These are phyloP conservation scores for Singerocomus rubriflavus DNA, from an alignment of 1,284 basidiomycete species.

Conservation along the genomic window DNA sequence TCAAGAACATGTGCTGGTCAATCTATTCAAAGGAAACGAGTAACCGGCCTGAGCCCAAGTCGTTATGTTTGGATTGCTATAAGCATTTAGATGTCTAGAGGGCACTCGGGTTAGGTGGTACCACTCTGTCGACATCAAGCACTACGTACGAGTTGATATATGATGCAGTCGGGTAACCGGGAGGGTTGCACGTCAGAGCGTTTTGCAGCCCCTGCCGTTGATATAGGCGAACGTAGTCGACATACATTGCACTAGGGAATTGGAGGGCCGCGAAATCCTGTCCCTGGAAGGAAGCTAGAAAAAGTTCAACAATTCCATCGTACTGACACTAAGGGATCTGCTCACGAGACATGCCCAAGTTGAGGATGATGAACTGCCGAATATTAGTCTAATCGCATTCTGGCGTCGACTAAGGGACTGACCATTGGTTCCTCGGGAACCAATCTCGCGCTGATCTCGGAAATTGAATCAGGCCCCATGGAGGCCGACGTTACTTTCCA, in stretches of 20 bases:
- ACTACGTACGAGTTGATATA: constrained; percentile 53
- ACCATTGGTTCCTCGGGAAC: constrained; percentile 75
- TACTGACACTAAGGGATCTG: constrained; percentile 8
- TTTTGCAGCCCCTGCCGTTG: constrained; percentile 59
- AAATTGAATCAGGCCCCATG: constrained; percentile 54
- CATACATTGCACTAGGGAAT: constrained; percentile 69
- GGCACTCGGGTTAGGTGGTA: constrained; percentile 1
- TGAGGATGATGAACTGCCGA: constrained; percentile 67
- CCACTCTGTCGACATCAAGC: constrained; percentile 2
- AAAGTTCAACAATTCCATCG: constrained; percentile 5
- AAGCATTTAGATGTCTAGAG: constrained; percentile 61
- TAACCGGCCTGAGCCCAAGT: constrained; percentile 70
- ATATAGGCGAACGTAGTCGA: constrained; percentile 79
- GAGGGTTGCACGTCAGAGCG: constrained; percentile 62
- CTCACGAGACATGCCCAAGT: constrained; percentile 67
- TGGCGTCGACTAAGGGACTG: constrained; percentile 24
- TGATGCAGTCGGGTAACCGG: constrained; percentile 54
- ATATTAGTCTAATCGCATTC: constrained; percentile 4
- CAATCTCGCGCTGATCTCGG: constrained; percentile 57
- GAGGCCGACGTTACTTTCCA: constrained; percentile 67
- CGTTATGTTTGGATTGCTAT: constrained; percentile 70
- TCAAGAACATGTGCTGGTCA: constrained; percentile 47
- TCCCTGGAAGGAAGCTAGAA: constrained; percentile 56
- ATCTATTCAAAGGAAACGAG: constrained; percentile 66
- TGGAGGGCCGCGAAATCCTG: constrained; percentile 61